Conservation (phyloP, 1,284 basidiomycete genomes). For the Pisolithus thermaeus region DNA sequence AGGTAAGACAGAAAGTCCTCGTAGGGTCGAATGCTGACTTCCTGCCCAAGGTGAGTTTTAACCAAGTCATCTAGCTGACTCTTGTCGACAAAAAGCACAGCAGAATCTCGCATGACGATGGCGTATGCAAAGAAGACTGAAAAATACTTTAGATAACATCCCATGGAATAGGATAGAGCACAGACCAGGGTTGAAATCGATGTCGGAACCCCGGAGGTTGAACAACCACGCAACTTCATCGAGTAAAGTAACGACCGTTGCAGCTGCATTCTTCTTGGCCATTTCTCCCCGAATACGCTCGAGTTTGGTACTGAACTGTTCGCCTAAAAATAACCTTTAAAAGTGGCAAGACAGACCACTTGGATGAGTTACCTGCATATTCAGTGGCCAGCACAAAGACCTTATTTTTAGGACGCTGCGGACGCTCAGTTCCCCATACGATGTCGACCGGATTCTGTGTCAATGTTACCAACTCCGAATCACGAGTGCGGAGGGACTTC, state of each 20-base stretch:
- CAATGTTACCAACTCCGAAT: constrained; percentile 61
- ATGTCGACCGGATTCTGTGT: constrained; percentile 74
- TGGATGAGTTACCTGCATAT: constrained; percentile 45
- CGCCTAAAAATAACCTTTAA: constrained; percentile 37
- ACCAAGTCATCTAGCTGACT: constrained; percentile 58
- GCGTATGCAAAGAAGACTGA: constrained; percentile 93
- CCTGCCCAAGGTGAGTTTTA: constrained; percentile 50
- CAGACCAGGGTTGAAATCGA: constrained; percentile 82
- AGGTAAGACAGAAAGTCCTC: constrained; percentile 60
- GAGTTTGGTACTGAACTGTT: constrained; percentile 65
- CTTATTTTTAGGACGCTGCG: constrained; percentile 63
- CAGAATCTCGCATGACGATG: constrained; percentile 63
- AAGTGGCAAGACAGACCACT: constrained; percentile 12
- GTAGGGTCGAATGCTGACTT: constrained; percentile 72
- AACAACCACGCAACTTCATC: constrained; percentile 94
- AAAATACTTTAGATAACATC: not conserved
- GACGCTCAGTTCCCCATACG: constrained; percentile 72
- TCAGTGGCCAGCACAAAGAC: constrained; percentile 70
- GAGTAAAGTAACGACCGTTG: constrained; percentile 73
- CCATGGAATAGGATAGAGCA: not conserved
- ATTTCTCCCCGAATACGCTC: constrained; percentile 61
- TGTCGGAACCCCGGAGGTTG: constrained; percentile 90
- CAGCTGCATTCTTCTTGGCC: constrained; percentile 56
- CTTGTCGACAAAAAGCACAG: constrained; percentile 71
- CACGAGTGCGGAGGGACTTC: constrained; percentile 44